Evolutionary conservation across 1,139 yeast genomes (phyloP).

Genomic region (Nadsonia commutata): DNA sequence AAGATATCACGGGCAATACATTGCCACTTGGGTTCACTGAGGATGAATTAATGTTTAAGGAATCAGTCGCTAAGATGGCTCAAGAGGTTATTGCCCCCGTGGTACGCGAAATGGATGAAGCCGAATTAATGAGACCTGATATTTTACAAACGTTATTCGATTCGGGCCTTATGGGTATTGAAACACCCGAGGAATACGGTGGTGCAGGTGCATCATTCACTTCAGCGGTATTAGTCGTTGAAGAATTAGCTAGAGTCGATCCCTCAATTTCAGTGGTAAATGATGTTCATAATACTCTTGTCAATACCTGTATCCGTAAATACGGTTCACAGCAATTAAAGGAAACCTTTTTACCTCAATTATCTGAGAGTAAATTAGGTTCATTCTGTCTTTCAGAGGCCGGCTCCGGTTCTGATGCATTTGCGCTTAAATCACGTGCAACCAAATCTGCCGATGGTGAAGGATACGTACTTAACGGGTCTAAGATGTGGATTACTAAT

Average conservation of each 20-base stretch:
- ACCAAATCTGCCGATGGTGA: constrained; percentile 22
- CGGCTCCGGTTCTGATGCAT: constrained; percentile 32
- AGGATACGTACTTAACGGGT: constrained; percentile 22
- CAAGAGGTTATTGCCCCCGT: constrained; percentile 27
- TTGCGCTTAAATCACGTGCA: constrained; percentile 28
- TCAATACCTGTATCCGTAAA: constrained; percentile 27
- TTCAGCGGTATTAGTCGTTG: constrained; percentile 30
- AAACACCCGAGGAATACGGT: constrained; percentile 31
- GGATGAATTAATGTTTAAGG: constrained; percentile 29
- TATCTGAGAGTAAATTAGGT: constrained; percentile 26
- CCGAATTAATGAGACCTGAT: constrained; percentile 26
- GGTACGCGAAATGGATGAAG: constrained; percentile 30
- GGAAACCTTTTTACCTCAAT: constrained; percentile 26
- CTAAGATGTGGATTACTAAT: constrained; percentile 28
- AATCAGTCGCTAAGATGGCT: constrained; percentile 26
- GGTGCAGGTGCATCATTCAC: constrained; percentile 33
- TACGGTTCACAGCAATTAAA: constrained; percentile 26
- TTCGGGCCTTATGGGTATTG: constrained; percentile 30
- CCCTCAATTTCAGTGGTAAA: constrained; percentile 30
- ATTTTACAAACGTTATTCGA: constrained; percentile 27
- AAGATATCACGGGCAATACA: not conserved
- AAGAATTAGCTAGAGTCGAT: constrained; percentile 31
- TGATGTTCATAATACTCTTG: constrained; percentile 32
- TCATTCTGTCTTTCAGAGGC: constrained; percentile 30
- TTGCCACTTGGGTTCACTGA: constrained; percentile 20